Evolutionary conservation across 2,329 filamentous ascomycete species (phyloP).

Genomic region (Aspergillus pseudotamarii): DNA sequence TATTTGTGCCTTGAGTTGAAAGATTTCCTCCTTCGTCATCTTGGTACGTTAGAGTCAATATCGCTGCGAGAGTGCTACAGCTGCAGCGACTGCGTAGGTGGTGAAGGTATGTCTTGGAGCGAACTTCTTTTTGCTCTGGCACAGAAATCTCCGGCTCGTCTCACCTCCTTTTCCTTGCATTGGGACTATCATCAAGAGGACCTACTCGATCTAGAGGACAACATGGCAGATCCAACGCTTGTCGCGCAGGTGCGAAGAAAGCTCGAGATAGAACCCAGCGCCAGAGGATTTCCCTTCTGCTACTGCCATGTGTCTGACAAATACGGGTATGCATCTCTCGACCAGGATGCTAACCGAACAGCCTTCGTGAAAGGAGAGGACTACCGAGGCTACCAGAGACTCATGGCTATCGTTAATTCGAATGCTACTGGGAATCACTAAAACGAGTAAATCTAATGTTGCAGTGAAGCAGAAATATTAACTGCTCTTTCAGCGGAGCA

Average conservation of each 20-base stretch:
- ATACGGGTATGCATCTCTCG: neutral
- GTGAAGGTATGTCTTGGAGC: neutral
- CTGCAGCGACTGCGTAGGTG: neutral
- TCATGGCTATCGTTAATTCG: neutral
- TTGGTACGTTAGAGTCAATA: neutral
- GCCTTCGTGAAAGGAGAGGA: neutral
- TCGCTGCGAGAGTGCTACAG: neutral
- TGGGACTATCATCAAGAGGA: neutral
- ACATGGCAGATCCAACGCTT: neutral
- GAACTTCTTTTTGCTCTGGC: neutral
- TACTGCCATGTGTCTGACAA: neutral
- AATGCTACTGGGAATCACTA: neutral
- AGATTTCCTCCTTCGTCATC: neutral
- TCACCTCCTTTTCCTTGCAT: neutral
- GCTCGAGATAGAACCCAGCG: neutral
- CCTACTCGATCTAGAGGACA: neutral
- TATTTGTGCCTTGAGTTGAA: neutral
- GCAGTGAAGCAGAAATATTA: neutral
- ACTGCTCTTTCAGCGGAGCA: no score
- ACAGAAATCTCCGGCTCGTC: neutral
- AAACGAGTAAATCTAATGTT: rapidly evolving
- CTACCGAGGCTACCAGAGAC: neutral
- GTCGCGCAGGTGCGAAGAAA: neutral
- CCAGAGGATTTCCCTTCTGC: neutral
- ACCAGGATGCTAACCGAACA: neutral